A percentile compares a stretch with the other conserved stretches of the same genome.
These are phyloP conservation scores for Hypoxylon intermedium DNA, from an alignment of 495 filamentous ascomycete genomes.

Conservation along the genomic window DNA sequence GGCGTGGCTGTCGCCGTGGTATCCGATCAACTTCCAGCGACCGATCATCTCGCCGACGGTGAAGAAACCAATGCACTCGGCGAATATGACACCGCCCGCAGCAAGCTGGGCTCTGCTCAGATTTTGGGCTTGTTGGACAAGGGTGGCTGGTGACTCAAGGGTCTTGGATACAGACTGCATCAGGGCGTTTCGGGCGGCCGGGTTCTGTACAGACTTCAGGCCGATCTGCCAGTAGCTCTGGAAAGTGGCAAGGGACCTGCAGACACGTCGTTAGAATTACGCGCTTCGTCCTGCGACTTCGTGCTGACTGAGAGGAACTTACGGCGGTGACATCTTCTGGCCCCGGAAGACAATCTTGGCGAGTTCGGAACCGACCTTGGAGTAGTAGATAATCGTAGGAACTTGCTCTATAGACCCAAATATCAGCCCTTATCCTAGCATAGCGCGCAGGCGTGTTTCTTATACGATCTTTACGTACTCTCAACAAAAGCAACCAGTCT, in stretches of 20 bases:
- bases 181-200: conserved; percentile 47
- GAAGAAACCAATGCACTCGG: conserved; percentile 96
- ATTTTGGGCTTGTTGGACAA: conserved; percentile 72
- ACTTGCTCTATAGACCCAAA: conserved; percentile 69
- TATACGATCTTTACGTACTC: conserved; percentile 66
- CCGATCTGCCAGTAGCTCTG: conserved; percentile 84
- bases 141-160: conserved; percentile 44
- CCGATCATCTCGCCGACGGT: conserved; percentile 97
- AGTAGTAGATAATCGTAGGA: conserved; percentile 88
- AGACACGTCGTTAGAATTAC: conserved; percentile 40
- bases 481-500: conserved; percentile 80
- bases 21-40: conserved; percentile 90
- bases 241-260: conserved; percentile 78
- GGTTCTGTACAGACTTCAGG: conserved; percentile 72
- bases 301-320: conserved; percentile 55
- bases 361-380: conserved; percentile 84
- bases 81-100: conserved; percentile 74
- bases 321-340: conserved; percentile 95
- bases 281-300: neutral
- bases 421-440: conserved; percentile 38
- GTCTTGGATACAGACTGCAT: conserved; percentile 47
- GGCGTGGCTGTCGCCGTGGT: conserved; percentile 70
- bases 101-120: conserved; percentile 71
- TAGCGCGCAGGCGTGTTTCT: conserved; percentile 1
- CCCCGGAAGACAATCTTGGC: conserved; percentile 84